Evolutionary conservation across 371 early-diverging fungal genomes (phyloP).

Genomic region (Syncephalis fuscata): DNA sequence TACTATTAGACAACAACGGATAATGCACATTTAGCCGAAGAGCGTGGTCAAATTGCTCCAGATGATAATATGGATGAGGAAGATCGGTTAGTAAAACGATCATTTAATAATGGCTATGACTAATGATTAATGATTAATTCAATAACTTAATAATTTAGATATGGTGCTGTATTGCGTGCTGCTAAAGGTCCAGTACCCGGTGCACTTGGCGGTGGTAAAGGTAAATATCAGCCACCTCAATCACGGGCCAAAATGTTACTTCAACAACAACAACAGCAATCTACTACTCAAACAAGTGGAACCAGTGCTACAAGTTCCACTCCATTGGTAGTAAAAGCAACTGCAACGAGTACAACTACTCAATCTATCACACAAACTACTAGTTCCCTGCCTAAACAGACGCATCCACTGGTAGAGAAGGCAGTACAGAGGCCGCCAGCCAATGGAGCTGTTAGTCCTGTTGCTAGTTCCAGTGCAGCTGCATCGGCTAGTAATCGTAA

Average conservation of each 20-base stretch:
- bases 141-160: too few species aligned
- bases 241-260: conserved; percentile 1
- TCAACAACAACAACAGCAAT: conserved; percentile 5
- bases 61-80: conserved; percentile 77
- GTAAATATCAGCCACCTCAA: neutral
- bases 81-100: conserved; percentile 49
- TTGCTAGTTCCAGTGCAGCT: too few species aligned
- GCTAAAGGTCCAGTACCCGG: conserved; percentile 4
- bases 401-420: neutral
- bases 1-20: conserved; percentile 29
- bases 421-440: too few species aligned
- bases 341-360: neutral
- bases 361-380: neutral
- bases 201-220: neutral
- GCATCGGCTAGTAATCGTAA: too few species aligned
- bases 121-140: too few species aligned
- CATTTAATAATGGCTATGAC: too few species aligned
- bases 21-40: conserved; percentile 86
- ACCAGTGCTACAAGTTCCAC: too few species aligned
- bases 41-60: conserved; percentile 54
- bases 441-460: too few species aligned
- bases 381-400: neutral
- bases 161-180: neutral
- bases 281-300: too few species aligned
- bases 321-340: too few species aligned